Base-by-base conservation (phyloP, 306 rosid species). In the Argentina anserina region DNA sequence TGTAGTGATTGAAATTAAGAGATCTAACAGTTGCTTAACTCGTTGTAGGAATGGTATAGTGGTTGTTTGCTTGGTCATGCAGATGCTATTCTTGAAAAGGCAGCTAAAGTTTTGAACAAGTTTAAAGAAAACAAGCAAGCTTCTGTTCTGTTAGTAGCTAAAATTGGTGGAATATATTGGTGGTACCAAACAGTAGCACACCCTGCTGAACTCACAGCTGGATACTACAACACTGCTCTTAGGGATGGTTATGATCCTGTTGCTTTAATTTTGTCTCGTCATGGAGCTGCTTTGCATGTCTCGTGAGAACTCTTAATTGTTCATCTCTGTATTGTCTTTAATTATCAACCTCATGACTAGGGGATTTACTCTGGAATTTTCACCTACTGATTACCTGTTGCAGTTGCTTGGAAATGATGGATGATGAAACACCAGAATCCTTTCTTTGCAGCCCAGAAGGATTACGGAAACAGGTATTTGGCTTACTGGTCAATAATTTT, bases 401-500 rank as follows among this genome's bases (percentile, higher is more conserved):
- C 42, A 81, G 85, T 59, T 81, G 82, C 79, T 77, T 69, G 41
- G 82, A 78, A 74, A 81, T 81, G 85, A n/a, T 4, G 76, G 85
- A 81, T 43, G 14, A 13, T 15, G 77, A 81, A 26, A 63, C 65
- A 20, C 73, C 74, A 0, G 9, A 67, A 63, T 46, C 72, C 70
- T 74, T 14, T 73, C 68, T 69, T 36, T 77, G 82, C 41, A 81
- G 85, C 70, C 85, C 85, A 13, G 77, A 81, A 61, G 74, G 85
- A 43, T 81, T 81, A 33, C 74, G 58, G 58, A 67, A 77, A 63
- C 85, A 77, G 81, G 85, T 81, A 56, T 29, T 23, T 23, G 50
- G 13, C 21, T 45, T n/a, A 37, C 13, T 9, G 42, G 3, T 42
- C 12, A 56, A 36, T 41, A 74, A 15, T 66, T 11, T 3, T 61